Percentiles rank a stretch among this genome's conserved stretches.
phyloP scores from a whole-genome alignment of 768 basidiomycete genomes.

The Hydnum rufescens region DNA sequence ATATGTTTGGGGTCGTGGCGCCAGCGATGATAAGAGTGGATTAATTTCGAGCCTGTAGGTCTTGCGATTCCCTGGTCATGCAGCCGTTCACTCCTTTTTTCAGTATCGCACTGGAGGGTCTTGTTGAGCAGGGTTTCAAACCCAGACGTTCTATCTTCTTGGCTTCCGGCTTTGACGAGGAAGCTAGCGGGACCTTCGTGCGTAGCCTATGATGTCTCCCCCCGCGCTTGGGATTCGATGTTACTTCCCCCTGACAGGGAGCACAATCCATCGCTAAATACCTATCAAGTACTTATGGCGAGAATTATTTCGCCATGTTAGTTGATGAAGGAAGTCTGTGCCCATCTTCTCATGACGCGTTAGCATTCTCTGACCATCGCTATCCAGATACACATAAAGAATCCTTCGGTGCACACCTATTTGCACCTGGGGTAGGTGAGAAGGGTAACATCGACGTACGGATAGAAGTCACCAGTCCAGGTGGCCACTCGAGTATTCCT shows the following conservation, averaged over 20 bases:
- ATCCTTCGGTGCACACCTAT: conserved; percentile 34
- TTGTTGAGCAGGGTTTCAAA: conserved; percentile 40
- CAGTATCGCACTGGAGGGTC: conserved; percentile 38
- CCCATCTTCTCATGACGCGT: not conserved
- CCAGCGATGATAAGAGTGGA: conserved; percentile 57
- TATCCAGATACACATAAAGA: not conserved
- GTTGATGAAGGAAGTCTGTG: conserved; percentile 70
- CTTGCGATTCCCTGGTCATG: not conserved
- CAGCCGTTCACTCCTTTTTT: not conserved
- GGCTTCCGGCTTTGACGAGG: conserved; percentile 62
- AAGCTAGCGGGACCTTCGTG: conserved; percentile 34
- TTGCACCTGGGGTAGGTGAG: conserved; percentile 46
- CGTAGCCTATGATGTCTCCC: conserved; percentile 11
- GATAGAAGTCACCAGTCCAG: conserved; percentile 45
- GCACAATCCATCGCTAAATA: conserved; percentile 23
- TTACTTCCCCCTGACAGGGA: conserved; percentile 18
- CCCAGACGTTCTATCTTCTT: conserved; percentile 44
- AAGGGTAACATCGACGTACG: conserved; percentile 48
- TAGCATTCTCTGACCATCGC: conserved; percentile 1
- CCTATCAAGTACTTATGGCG: conserved; percentile 43
- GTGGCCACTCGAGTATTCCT: conserved; percentile 77
- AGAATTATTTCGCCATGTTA: conserved; percentile 51
- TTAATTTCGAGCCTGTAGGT: conserved; percentile 43
- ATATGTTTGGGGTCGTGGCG: conserved; percentile 59
- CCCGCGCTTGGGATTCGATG: conserved; percentile 12